Base-by-base conservation (phyloP, 164 flowering plant species). In the Stephania yunnanensis region DNA sequence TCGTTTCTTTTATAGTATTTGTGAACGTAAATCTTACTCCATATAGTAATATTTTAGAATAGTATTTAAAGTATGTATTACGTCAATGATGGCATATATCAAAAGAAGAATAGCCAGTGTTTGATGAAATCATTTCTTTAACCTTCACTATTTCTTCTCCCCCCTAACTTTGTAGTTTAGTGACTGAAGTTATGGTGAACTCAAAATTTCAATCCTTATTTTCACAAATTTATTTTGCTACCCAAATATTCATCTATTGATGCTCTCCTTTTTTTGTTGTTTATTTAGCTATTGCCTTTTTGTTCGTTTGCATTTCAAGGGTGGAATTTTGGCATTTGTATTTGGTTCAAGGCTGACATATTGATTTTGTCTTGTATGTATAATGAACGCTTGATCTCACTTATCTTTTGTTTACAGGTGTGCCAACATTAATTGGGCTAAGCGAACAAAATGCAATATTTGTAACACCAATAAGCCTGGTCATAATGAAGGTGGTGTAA, bases 401-500 rank as follows among this genome's bases (percentile, higher is more conserved):
- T 61, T 17, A 6, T n/a, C 20, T 61, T 61, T 36, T 36, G 42
- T 17, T 61, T 61, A 6, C 7, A 95, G 99, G 99, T 95, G 99
- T 88, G 98, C 77, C 75, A 95, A 95, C 73, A 89, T 95, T 81
- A 95, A 95, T 78, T 95, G 99, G 99, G 99, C 98, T 81, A 95
- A 95, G 82, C 95, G 98, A 19, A 73, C 75, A 48, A 94, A 95
- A 76, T 95, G 99, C 89, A 95, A 95, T 77, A 85, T 95, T 66
- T 95, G 99, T 83, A 95, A 93, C 82, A 95, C 99, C 79, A 95
- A 93, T 80, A 95, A 92, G 82, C 98, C 99, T 76, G 99, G 99
- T 81, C 87, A 82, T 73, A 93, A 81, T 84, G 97, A 92, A 71
- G 98, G 97, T 77, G 98, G 97, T 77, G 94, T 93, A n/a, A 95